Evolutionary conservation across 805 yeast genomes (phyloP).

Genomic region (Ogataea trehalophila): DNA sequence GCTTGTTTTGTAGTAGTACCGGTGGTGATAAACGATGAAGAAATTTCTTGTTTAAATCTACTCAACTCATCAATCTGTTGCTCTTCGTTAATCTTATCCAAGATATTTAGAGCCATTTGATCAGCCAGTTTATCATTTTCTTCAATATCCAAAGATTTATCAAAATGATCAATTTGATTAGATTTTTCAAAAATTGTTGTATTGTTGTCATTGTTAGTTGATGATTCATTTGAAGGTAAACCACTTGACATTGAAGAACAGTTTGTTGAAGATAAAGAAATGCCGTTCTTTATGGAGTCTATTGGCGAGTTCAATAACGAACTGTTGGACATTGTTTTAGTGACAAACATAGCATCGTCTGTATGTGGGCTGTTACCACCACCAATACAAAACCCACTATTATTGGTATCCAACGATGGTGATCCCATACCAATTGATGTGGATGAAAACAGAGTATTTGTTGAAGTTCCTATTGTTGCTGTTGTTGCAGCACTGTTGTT

Average conservation of each 20-base stretch:
- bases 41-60: constrained; percentile 26
- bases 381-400: background rate
- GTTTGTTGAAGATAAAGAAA: background rate
- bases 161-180: constrained; percentile 31
- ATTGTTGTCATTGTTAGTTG: background rate
- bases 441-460: constrained; percentile 1
- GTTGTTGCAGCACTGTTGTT: constrained; percentile 14
- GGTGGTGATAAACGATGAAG: constrained; percentile 8
- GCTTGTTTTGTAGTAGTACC: too few species aligned
- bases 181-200: constrained; percentile 22
- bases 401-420: constrained; percentile 1
- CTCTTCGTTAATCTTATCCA: constrained; percentile 27
- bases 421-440: constrained; percentile 1
- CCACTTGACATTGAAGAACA: background rate
- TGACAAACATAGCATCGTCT: background rate
- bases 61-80: constrained; percentile 26
- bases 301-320: constrained; percentile 4
- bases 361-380: too few species aligned
- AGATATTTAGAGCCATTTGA: constrained; percentile 31
- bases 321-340: constrained; percentile 7
- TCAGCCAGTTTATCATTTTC: constrained; percentile 30
- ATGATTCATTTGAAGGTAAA: background rate
- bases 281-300: constrained; percentile 2
- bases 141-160: constrained; percentile 18
- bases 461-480: constrained; percentile 6